Evolutionary conservation across 805 yeast species (phyloP).

Genomic region (Komagataella ulmi): DNA sequence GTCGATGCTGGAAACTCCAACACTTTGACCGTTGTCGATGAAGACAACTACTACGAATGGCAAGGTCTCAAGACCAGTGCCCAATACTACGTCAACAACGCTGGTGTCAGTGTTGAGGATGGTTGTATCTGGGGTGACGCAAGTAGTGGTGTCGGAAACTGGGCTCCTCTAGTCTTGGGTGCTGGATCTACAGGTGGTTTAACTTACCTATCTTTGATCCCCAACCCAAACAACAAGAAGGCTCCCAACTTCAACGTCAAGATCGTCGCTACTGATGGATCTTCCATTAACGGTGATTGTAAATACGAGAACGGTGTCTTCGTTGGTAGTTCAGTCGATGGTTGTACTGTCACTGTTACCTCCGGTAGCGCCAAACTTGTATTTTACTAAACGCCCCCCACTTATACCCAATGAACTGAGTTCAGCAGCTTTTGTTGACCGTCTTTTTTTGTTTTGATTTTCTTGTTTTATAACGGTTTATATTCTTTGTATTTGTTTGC

Average conservation of each 20-base stretch:
- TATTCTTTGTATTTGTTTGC: neutral
- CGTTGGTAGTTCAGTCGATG: conserved; percentile 52
- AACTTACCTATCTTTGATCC: conserved; percentile 81
- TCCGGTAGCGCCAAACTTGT: conserved; percentile 20
- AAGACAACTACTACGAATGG: conserved; percentile 72
- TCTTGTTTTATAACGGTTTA: neutral
- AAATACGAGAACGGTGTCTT: conserved; percentile 26
- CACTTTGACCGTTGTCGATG: conserved; percentile 71
- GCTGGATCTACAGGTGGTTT: conserved; percentile 69
- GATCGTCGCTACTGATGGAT: conserved; percentile 22
- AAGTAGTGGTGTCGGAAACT: conserved; percentile 83
- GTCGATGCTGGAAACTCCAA: conserved; percentile 52
- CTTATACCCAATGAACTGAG: neutral
- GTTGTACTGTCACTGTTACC: conserved; percentile 56
- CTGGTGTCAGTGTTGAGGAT: conserved; percentile 80
- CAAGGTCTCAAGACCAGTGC: conserved; percentile 73
- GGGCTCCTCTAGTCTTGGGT: conserved; percentile 96
- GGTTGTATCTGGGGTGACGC: conserved; percentile 91
- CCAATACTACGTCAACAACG: conserved; percentile 94
- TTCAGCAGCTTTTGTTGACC: neutral
- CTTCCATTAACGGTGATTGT: conserved; percentile 25
- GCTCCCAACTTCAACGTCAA: conserved; percentile 45
- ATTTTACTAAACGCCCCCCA: conserved; percentile 10
- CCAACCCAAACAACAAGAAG: conserved; percentile 79
- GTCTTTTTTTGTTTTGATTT: neutral